Base-by-base conservation (phyloP, 2,329 filamentous ascomycete species). In the Lachnellula suecica region DNA sequence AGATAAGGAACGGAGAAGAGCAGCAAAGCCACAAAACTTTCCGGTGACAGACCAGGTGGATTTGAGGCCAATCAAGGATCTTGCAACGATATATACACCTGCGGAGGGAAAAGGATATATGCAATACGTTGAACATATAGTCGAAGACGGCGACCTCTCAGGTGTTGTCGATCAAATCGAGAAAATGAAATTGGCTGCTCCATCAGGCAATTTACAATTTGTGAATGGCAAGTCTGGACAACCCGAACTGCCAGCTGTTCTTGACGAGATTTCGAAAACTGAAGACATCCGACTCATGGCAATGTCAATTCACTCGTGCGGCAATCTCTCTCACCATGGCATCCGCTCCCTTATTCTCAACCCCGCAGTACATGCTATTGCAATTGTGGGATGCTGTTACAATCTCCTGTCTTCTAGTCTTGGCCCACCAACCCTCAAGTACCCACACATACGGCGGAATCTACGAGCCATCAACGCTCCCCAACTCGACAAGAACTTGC, bases 331-430 rank as follows among this genome's bases (percentile, higher is more conserved):
- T 1, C 94, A 99, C 70, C 92, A 95, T 67, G 94, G 89, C 9
- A 86, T 99, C 52, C 85, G 90, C 13, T 95, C 93, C 1, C 80
- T 99, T 19, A 72, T 92, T 2, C 73, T 95, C 52, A 97, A 97
- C 66, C 87, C 88, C 0, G 82, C 85, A 4, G 92, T 97, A 50
- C 83, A 84, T 27, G 91, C 91, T n/a, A 87, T 97, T 20, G 93
- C 93, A 52, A 92, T 99, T 67, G 91, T 99, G 54, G 94, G 94
- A 43, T 99, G 94, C 75, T 99, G 94, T 77, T 97, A 99, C 78
- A 99, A 99, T 64, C 83, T 97, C 5, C 75, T 97, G 61, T 97
- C 93, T 0, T 94, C 97, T 71, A 85, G 89, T 52, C 81, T 97
- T 11, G 89, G 90, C 0, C 89, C 91, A 2, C 88, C 91, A 17